Percentiles rank a stretch among this genome's conserved stretches.
These are phyloP conservation scores for Bromus sterilis DNA, from an alignment of 176 grass and related monocot genomes.

Conservation along the genomic window DNA sequence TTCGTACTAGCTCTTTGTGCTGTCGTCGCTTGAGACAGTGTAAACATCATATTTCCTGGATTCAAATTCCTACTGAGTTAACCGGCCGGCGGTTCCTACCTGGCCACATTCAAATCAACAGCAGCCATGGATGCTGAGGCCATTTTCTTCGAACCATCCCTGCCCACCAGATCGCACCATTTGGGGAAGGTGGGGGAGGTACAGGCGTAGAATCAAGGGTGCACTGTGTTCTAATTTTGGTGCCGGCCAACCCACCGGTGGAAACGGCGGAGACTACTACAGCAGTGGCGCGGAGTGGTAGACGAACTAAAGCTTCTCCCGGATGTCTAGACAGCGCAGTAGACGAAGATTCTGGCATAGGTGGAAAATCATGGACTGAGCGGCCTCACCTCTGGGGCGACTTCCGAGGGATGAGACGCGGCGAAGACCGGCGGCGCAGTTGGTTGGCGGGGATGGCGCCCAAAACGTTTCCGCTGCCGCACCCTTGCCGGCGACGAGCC, in stretches of 20 bases:
- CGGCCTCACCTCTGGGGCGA: not conserved
- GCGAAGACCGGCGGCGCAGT: not conserved
- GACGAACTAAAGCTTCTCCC: not conserved
- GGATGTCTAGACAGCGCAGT: not conserved
- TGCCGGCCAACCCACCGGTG: not conserved
- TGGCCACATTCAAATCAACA: not conserved
- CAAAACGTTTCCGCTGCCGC: not conserved
- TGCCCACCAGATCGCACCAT: not conserved
- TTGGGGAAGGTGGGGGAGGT: not conserved
- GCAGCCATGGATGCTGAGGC: not conserved
- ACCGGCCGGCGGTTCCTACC: too few species aligned
- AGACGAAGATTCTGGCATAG: not conserved
- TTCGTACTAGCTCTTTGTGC: too few species aligned
- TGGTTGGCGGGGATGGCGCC: not conserved
- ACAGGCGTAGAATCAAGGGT: slow-evolving; percentile 5
- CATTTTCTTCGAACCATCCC: not conserved
- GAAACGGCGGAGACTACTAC: not conserved
- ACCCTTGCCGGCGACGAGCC: slow-evolving; percentile 22
- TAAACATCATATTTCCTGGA: not conserved
- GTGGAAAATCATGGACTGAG: not conserved
- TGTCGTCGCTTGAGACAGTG: not conserved
- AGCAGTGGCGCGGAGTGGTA: not conserved
- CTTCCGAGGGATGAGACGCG: not conserved
- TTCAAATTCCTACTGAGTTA: not conserved
- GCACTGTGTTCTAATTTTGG: not conserved